Conservation (phyloP, 108 stramenopile species). For the Licmophora abbreviata region DNA sequence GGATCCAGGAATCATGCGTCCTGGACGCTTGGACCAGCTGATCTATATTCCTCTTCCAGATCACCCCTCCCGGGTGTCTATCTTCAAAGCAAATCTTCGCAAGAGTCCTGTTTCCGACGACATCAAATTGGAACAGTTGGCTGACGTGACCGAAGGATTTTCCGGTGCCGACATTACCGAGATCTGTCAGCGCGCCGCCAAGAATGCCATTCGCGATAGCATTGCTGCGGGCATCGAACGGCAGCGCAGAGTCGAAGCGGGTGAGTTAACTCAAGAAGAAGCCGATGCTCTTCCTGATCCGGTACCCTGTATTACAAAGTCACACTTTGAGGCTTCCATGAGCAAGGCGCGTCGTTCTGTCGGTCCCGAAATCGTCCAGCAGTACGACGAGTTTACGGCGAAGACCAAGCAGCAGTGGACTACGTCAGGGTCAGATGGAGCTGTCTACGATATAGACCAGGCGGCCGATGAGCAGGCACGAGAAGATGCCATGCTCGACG, state of each 20-base stretch:
- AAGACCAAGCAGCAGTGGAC: constrained; percentile 88
- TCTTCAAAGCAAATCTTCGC: constrained; percentile 96
- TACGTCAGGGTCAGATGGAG: constrained; percentile 30
- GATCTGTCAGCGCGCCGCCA: constrained; percentile 93
- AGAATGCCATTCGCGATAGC: constrained; percentile 91
- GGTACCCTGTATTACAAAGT: constrained; percentile 67
- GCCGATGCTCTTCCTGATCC: constrained; percentile 73
- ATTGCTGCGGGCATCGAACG: constrained; percentile 82
- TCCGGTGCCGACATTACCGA: constrained; percentile 97
- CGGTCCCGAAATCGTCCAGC: constrained; percentile 74
- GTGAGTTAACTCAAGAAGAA: constrained; percentile 80
- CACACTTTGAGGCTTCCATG: constrained; percentile 88
- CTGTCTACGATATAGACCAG: constrained; percentile 68
- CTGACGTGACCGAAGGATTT: constrained; percentile 87
- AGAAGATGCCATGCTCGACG: constrained; percentile 58
- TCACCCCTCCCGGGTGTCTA: constrained; percentile 73
- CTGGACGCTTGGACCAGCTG: constrained; percentile 98
- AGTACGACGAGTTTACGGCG: constrained; percentile 80
- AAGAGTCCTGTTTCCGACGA: constrained; percentile 86
- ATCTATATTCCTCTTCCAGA: constrained; percentile 99
- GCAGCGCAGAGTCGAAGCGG: constrained; percentile 72
- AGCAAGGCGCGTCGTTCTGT: constrained; percentile 85
- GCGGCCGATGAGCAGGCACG: constrained; percentile 72
- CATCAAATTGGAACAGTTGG: constrained; percentile 69
- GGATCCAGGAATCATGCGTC: constrained; percentile 97